Evolutionary conservation across 2,329 filamentous ascomycete genomes (phyloP).

Genomic region (Spiromastix sp.): DNA sequence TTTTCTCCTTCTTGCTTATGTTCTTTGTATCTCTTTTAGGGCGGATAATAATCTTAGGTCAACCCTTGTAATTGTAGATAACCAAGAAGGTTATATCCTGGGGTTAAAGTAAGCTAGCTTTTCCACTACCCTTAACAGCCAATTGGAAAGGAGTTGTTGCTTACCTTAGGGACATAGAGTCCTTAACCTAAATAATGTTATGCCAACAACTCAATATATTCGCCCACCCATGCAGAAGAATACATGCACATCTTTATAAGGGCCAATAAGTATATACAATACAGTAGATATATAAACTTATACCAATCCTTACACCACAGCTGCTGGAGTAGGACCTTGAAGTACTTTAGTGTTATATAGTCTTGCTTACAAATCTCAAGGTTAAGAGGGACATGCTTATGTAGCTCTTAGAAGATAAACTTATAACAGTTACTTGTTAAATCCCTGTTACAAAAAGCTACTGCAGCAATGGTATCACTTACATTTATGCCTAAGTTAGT

Average conservation of each 20-base stretch:
- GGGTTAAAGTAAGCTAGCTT: not conserved
- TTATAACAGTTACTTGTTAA: not conserved
- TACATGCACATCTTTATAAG: conserved; percentile 3
- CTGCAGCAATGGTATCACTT: not conserved
- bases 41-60: conserved; percentile 1
- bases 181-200: not conserved
- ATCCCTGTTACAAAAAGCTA: not conserved
- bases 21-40: not conserved
- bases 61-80: not conserved
- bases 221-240: conserved; percentile 1
- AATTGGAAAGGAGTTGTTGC: not conserved
- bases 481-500: conserved; percentile 1
- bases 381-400: conserved; percentile 2
- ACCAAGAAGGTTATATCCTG: conserved; percentile 1
- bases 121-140: not conserved
- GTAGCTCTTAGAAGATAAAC: conserved; percentile 1
- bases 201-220: conserved; percentile 1
- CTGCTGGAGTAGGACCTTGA: conserved; percentile 4
- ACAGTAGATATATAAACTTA: conserved; percentile 2
- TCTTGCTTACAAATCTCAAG: not conserved
- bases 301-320: conserved; percentile 9
- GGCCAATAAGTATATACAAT: conserved; percentile 1
- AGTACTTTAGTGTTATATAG: conserved; percentile 3
- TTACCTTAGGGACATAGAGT: conserved; percentile 2
- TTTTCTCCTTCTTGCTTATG: conserved; percentile 1